Conservation (phyloP, 192 early-diverging fungal genomes). For the Coemansia sp. region DNA sequence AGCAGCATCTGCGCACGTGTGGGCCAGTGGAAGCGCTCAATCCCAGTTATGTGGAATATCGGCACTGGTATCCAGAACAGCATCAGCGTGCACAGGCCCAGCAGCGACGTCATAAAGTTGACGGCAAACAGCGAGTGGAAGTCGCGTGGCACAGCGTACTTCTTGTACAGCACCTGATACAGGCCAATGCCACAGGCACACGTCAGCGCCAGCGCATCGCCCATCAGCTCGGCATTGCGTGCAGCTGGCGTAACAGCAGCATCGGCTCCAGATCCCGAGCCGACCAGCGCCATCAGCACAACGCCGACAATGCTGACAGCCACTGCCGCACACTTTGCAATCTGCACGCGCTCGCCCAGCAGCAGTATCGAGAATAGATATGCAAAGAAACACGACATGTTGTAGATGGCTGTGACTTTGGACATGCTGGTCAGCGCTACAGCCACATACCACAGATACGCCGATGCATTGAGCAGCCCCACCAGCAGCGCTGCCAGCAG, state of each 20-base stretch:
- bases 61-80: slow-evolving; percentile 75
- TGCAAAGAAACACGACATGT: slow-evolving; percentile 79
- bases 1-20: slow-evolving; percentile 48
- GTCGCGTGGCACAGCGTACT: slow-evolving; percentile 59
- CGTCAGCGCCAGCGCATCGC: slow-evolving; percentile 60
- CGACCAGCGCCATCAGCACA: slow-evolving; percentile 58
- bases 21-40: slow-evolving; percentile 70
- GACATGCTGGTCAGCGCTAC: slow-evolving; percentile 71
- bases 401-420: slow-evolving; percentile 78
- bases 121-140: slow-evolving; percentile 68
- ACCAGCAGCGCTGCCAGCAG: slow-evolving; percentile 49
- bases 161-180: slow-evolving; percentile 79
- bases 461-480: slow-evolving; percentile 60
- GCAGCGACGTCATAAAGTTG: slow-evolving; percentile 66
- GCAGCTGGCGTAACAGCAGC: slow-evolving; percentile 1
- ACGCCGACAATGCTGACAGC: slow-evolving; percentile 68
- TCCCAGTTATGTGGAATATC: slow-evolving; percentile 57
- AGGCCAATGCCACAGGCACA: slow-evolving; percentile 72
- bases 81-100: slow-evolving; percentile 66
- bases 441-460: slow-evolving; percentile 79
- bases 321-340: slow-evolving; percentile 63
- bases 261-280: slow-evolving; percentile 19
- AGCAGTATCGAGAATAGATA: slow-evolving; percentile 75
- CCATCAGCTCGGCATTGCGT: slow-evolving; percentile 43
- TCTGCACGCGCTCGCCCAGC: slow-evolving; percentile 61